These are phyloP conservation scores for Scleroderma citrinum DNA, from an alignment of 768 basidiomycete species.

Conservation along the genomic window DNA sequence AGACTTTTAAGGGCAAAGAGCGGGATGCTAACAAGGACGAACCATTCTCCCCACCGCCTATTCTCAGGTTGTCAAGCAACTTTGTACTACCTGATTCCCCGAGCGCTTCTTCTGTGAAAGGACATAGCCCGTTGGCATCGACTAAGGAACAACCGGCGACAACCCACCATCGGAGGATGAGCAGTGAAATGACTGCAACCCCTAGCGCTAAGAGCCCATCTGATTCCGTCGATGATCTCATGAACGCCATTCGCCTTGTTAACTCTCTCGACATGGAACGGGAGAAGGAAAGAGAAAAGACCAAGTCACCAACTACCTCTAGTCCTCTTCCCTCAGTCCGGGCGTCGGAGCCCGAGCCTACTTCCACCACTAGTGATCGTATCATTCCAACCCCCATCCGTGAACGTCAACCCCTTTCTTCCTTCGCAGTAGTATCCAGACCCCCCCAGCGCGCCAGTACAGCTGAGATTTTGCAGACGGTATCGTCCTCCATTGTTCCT, in stretches of 20 bases:
- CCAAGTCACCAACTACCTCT: neutral
- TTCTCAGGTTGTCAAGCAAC: slow-evolving; percentile 16
- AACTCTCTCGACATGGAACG: slow-evolving; percentile 20
- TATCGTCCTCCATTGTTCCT: slow-evolving; percentile 8
- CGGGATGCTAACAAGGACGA: slow-evolving; percentile 18
- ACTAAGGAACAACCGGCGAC: slow-evolving; percentile 2
- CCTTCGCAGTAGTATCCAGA: slow-evolving; percentile 59
- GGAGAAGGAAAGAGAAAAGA: slow-evolving; percentile 9
- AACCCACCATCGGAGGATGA: slow-evolving; percentile 12
- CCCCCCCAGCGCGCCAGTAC: slow-evolving; percentile 37
- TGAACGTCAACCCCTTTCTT: slow-evolving; percentile 46
- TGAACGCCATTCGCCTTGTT: slow-evolving; percentile 27
- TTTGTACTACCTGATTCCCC: slow-evolving; percentile 13
- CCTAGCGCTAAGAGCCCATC: slow-evolving; percentile 4
- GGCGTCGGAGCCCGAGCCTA: slow-evolving; percentile 2
- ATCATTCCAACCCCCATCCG: slow-evolving; percentile 54
- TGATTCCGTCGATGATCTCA: slow-evolving; percentile 25
- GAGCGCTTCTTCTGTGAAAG: neutral
- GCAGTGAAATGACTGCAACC: slow-evolving; percentile 8
- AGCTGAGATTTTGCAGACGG: slow-evolving; percentile 7
- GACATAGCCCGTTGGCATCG: slow-evolving; percentile 1
- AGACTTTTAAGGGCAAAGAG: slow-evolving; percentile 17
- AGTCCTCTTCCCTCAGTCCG: neutral
- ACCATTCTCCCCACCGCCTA: slow-evolving; percentile 25
- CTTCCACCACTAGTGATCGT: slow-evolving; percentile 5